A percentile compares a stretch with the other conserved stretches of the same genome.
These are phyloP conservation scores for Trichosanthes truncata DNA, from an alignment of 306 rosid species.

Conservation along the genomic window DNA sequence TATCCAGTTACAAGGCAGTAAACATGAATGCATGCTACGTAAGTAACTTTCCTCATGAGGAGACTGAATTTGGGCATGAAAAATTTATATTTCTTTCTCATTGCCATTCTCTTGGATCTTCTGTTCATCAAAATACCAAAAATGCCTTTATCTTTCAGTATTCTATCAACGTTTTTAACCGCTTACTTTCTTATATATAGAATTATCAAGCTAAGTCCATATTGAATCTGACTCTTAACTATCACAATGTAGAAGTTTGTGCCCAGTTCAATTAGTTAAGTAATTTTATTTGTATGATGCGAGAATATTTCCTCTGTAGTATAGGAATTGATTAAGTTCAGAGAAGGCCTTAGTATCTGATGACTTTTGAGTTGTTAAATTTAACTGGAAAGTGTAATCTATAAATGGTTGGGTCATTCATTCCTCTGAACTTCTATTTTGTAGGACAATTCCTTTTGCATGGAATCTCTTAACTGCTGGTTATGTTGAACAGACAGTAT, in stretches of 20 bases:
- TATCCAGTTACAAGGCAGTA: background rate
- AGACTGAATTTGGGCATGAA: background rate
- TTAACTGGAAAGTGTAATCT: background rate
- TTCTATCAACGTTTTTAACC: too few species aligned
- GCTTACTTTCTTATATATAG: background rate
- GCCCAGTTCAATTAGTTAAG: background rate
- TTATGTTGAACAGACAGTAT: slow-evolving; percentile 63
- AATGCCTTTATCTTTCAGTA: background rate
- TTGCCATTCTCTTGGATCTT: background rate
- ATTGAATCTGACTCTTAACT: background rate
- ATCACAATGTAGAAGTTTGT: background rate
- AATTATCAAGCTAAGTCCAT: background rate
- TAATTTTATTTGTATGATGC: background rate
- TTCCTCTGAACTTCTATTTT: slow-evolving; percentile 11
- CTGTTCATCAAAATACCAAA: background rate
- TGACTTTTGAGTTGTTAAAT: background rate
- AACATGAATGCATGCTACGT: background rate
- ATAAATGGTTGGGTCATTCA: background rate
- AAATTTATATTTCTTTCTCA: background rate
- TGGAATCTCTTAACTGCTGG: slow-evolving; percentile 90
- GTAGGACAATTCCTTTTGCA: slow-evolving; percentile 86
- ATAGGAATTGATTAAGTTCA: background rate
- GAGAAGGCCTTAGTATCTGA: background rate
- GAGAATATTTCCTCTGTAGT: background rate
- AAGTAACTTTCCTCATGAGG: background rate